A percentile compares a stretch with the other conserved stretches of the same genome.
phyloP scores from a whole-genome alignment of 2,329 filamentous ascomycete species.

The Huntiella abstrusa region DNA sequence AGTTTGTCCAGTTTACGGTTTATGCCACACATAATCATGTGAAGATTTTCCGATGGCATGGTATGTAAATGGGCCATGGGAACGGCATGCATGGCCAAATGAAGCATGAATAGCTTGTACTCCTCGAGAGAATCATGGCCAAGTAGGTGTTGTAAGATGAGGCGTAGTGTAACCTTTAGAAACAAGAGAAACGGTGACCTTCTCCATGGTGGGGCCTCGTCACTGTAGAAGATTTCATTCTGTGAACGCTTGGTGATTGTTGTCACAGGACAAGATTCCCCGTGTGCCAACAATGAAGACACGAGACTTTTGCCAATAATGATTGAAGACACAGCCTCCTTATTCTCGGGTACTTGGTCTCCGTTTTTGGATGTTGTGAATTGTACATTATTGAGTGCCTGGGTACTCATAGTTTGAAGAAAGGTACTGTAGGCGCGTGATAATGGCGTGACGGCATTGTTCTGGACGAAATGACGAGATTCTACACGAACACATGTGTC shows the following conservation, averaged over 20 bases:
- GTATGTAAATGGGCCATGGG: no score
- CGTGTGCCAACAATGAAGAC: constrained; percentile 22
- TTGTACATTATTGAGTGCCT: constrained; percentile 13
- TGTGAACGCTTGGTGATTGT: constrained; percentile 31
- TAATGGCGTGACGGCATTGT: no score
- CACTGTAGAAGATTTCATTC: constrained; percentile 31
- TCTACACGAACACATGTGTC: no score
- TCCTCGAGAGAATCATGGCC: constrained; percentile 1
- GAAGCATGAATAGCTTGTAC: constrained; percentile 35
- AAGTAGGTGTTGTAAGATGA: constrained; percentile 9
- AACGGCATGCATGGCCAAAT: constrained; percentile 18
- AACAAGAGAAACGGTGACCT: constrained; percentile 36
- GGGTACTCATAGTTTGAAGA: constrained; percentile 16
- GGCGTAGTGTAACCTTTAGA: constrained; percentile 31
- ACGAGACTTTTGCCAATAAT: constrained; percentile 31
- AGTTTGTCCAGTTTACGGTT: no score
- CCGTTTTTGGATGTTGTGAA: constrained; percentile 20
- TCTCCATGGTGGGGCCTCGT: constrained; percentile 24
- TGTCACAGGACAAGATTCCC: constrained; percentile 13
- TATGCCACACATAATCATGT: no score
- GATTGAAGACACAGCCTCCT: constrained; percentile 30
- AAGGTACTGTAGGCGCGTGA: constrained; percentile 7
- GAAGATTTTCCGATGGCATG: no score
- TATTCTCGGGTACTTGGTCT: constrained; percentile 20
- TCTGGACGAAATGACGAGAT: no score